phyloP scores from a whole-genome alignment of 2,329 filamentous ascomycete species.

The Davidsoniella neocaledoniae region DNA sequence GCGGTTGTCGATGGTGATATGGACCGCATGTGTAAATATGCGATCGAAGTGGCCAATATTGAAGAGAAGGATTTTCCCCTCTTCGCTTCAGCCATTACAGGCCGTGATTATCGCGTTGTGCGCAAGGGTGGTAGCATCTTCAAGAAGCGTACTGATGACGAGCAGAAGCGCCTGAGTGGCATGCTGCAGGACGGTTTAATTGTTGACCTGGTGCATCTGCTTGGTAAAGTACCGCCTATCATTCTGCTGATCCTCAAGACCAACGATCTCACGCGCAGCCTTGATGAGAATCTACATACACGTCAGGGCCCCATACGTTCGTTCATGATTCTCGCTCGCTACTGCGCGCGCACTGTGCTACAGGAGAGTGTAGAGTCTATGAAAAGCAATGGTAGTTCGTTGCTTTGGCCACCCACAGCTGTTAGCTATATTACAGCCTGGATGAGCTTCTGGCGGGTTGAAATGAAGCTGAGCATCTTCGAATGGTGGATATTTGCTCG shows the following conservation, averaged over 20 bases:
- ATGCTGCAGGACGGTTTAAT: constrained; percentile 79
- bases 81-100: constrained; percentile 92
- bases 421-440: constrained; percentile 38
- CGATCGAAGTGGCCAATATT: constrained; percentile 76
- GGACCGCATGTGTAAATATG: constrained; percentile 69
- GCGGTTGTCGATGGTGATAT: constrained; percentile 87
- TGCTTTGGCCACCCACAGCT: constrained; percentile 42
- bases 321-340: constrained; percentile 52
- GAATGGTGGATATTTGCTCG: constrained; percentile 43
- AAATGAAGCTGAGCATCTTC: constrained; percentile 45
- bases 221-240: constrained; percentile 77
- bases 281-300: constrained; percentile 81
- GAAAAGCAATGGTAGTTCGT: constrained; percentile 28
- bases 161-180: constrained; percentile 74
- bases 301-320: constrained; percentile 45
- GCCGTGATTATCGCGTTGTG: constrained; percentile 64
- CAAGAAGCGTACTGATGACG: constrained; percentile 47
- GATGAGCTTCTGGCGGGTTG: constrained; percentile 40
- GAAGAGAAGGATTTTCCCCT: constrained; percentile 81
- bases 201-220: constrained; percentile 70
- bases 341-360: constrained; percentile 50
- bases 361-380: constrained; percentile 46
- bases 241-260: constrained; percentile 95
- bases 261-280: constrained; percentile 82
- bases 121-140: constrained; percentile 39